These are phyloP conservation scores for Suillus paluster DNA, from an alignment of 768 basidiomycete genomes.

Conservation along the genomic window DNA sequence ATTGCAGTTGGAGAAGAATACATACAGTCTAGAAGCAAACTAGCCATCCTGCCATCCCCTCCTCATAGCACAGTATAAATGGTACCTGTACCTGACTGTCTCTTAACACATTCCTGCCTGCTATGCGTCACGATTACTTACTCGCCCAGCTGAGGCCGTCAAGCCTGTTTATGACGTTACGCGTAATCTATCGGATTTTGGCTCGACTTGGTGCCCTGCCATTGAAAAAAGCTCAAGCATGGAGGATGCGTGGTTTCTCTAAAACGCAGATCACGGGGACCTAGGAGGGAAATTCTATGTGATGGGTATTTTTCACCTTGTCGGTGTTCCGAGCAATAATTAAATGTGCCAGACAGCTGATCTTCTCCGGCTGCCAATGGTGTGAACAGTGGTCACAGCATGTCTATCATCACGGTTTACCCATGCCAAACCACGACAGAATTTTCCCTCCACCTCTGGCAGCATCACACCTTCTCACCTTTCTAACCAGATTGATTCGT, in stretches of 20 bases:
- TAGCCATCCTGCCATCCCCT: neutral
- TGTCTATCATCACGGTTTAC: neutral
- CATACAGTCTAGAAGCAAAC: constrained; percentile 66
- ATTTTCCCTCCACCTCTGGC: neutral
- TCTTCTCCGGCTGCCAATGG: neutral
- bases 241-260: neutral
- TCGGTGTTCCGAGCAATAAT: neutral
- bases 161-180: neutral
- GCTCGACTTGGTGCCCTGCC: neutral
- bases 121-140: neutral
- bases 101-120: neutral
- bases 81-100: neutral
- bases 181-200: neutral
- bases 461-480: neutral
- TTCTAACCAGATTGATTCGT: too few relatives aligned
- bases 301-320: neutral
- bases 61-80: neutral
- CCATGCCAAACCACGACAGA: neutral
- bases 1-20: constrained; percentile 81
- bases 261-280: neutral
- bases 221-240: neutral
- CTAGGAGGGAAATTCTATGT: neutral
- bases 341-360: neutral
- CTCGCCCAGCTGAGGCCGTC: neutral
- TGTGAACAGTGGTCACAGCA: neutral